These are phyloP conservation scores for Suillus luteus DNA, from an alignment of 768 basidiomycete genomes.

Conservation along the genomic window DNA sequence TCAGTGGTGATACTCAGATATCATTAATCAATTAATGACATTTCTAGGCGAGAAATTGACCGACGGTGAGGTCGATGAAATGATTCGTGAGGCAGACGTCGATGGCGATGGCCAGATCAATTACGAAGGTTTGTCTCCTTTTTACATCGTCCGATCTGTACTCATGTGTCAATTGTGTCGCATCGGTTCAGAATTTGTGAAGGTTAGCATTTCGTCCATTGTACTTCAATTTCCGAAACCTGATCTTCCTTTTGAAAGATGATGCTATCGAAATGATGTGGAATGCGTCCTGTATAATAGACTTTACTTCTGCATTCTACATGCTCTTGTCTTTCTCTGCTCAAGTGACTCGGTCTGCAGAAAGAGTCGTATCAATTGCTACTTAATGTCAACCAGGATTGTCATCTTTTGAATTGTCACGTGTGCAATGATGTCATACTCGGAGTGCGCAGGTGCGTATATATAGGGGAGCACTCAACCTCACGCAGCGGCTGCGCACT, in stretches of 20 bases:
- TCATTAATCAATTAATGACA: slow-evolving; percentile 11
- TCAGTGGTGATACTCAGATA: slow-evolving; percentile 35
- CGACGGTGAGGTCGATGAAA: slow-evolving; percentile 88
- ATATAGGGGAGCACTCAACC: not conserved
- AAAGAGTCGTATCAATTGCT: not conserved
- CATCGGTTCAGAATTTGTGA: slow-evolving; percentile 66
- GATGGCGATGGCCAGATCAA: slow-evolving; percentile 95
- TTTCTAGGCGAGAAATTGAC: slow-evolving; percentile 79
- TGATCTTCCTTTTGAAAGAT: slow-evolving; percentile 45
- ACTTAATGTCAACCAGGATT: not conserved
- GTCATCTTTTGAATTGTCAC: not conserved
- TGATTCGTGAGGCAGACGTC: slow-evolving; percentile 95
- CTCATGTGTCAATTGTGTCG: slow-evolving; percentile 4
- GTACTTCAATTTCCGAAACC: slow-evolving; percentile 10
- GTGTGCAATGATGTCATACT: slow-evolving; percentile 2
- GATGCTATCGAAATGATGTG: slow-evolving; percentile 69
- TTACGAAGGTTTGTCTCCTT: slow-evolving; percentile 62
- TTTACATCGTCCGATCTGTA: slow-evolving; percentile 10
- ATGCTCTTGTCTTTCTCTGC: not conserved
- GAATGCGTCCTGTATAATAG: slow-evolving; percentile 14
- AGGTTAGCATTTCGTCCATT: slow-evolving; percentile 40
- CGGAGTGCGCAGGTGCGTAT: not conserved
- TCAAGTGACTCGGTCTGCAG: not conserved
- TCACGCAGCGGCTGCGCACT: not conserved
- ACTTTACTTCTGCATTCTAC: slow-evolving; percentile 8